A percentile compares a stretch with the other conserved stretches of the same genome.
Evolutionary conservation across 1,284 basidiomycete species (phyloP).

Genomic region (Mrakiaceae sp.): DNA sequence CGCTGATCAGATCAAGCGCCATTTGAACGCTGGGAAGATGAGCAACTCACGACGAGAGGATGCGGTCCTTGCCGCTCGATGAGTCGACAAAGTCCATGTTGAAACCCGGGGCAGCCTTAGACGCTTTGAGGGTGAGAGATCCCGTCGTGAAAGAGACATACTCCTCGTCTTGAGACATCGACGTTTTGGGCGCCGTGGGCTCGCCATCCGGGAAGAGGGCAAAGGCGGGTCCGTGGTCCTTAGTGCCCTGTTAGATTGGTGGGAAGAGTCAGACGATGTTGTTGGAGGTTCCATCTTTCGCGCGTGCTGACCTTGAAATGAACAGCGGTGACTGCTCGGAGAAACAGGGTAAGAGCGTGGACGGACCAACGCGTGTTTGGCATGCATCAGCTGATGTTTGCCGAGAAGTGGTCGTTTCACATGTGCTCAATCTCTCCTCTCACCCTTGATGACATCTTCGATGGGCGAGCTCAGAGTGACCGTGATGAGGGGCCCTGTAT

Average conservation of each 20-base stretch:
- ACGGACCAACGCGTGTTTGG: no score
- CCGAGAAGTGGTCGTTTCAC: no score
- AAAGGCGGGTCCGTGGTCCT: constrained; percentile 42
- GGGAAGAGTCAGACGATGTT: not conserved
- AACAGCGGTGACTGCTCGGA: constrained; percentile 30
- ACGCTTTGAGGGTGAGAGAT: constrained; percentile 25
- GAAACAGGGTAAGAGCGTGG: not conserved
- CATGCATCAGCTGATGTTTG: no score
- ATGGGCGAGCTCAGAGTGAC: constrained; percentile 53
- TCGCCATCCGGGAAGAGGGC: constrained; percentile 52
- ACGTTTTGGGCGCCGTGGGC: constrained; percentile 39
- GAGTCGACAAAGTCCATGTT: constrained; percentile 38
- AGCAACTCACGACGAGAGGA: not conserved
- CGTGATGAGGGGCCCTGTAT: constrained; percentile 44
- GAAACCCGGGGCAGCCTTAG: constrained; percentile 25
- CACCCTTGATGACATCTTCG: constrained; percentile 45
- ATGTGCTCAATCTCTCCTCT: not conserved
- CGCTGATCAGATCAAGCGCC: not conserved
- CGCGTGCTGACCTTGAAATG: constrained; percentile 41
- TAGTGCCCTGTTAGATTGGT: constrained; percentile 25
- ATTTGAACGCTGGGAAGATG: not conserved
- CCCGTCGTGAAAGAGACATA: constrained; percentile 39
- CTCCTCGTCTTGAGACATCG: constrained; percentile 33
- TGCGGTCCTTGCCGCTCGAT: constrained; percentile 1
- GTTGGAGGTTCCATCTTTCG: not conserved